Evolutionary conservation across 1,139 yeast species (phyloP).

Genomic region (Yueomyces sp.): DNA sequence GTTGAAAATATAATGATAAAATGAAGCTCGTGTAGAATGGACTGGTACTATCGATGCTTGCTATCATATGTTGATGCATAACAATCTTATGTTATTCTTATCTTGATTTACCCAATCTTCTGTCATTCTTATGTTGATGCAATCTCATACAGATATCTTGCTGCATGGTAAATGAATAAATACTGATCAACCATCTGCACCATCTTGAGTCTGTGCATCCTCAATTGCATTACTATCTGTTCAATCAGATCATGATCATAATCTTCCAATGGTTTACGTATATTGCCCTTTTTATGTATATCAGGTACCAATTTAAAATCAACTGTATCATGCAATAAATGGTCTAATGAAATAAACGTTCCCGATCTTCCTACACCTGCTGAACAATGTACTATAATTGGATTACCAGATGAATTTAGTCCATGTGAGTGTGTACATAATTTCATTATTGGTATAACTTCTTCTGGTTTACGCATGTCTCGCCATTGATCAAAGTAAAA

Average conservation of each 20-base stretch:
- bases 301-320: constrained; percentile 12
- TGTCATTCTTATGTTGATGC: too few relatives aligned
- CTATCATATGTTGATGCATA: too few relatives aligned
- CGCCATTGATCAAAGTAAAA: constrained; percentile 34
- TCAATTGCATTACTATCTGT: constrained; percentile 21
- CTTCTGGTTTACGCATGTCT: constrained; percentile 33
- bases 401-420: constrained; percentile 22
- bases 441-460: constrained; percentile 22
- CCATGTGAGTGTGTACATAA: constrained; percentile 19
- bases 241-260: constrained; percentile 22
- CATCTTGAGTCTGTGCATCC: constrained; percentile 24
- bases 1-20: too few relatives aligned
- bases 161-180: constrained; percentile 22
- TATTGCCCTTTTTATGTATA: not conserved
- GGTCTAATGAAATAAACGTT: constrained; percentile 55
- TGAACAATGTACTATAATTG: constrained; percentile 51
- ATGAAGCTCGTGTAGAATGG: too few relatives aligned
- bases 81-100: too few relatives aligned
- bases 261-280: constrained; percentile 4
- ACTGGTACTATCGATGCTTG: too few relatives aligned
- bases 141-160: constrained; percentile 9
- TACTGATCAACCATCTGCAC: constrained; percentile 25
- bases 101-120: too few relatives aligned
- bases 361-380: constrained; percentile 79
- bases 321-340: constrained; percentile 29